Base-by-base conservation (phyloP, 257 asterid genomes). In the Solanum ossicruentum region DNA sequence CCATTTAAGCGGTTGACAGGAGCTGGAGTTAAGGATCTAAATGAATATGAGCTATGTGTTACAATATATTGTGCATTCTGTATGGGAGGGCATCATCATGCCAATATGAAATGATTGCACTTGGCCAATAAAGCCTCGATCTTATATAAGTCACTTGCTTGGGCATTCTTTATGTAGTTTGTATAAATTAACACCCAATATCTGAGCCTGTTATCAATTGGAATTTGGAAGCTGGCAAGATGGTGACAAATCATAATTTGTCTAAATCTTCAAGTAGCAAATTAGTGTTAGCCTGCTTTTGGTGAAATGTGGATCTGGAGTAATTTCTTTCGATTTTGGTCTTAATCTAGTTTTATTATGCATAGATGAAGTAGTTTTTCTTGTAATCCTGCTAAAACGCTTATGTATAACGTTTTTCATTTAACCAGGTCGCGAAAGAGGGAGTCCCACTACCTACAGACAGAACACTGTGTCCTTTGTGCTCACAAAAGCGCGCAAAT, bases 381-480 rank as follows among this genome's bases (percentile, higher is more conserved):
- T 8, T 13, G 10, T 1, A 5, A 23, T 49, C 47, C 47, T 8
- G 65, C 26, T 15, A 52, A 20, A 52, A 51, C 10, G 26, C 49
- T 78, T 23, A 16, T 52, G 65, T 16, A 52, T 16, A 78, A 52
- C 9, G 0, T 51, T 78, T 23, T 78, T 10, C 17, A 78, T 78
- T 83, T 82, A 80, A 86, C 84, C 93, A 96, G 99, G 97, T 93
- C 13, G 99, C 98, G 1, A 92, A 93, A 91, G 98, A 93, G 70
- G 99, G 99, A 83, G 95, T 96, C 87, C 93, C 97, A 32, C 91
- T 96, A 83, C 98, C 99, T 43, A 84, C 90, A 4, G 98, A 96
- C 87, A 91, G 89, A 89, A 89, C 98, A 26, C 82, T 90, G 17
- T 96, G 99, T 90, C 96, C 99, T 83, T 87, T 96, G 84, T 96